phyloP scores from a whole-genome alignment of 192 early-diverging fungal species.

The Podila horticola region DNA sequence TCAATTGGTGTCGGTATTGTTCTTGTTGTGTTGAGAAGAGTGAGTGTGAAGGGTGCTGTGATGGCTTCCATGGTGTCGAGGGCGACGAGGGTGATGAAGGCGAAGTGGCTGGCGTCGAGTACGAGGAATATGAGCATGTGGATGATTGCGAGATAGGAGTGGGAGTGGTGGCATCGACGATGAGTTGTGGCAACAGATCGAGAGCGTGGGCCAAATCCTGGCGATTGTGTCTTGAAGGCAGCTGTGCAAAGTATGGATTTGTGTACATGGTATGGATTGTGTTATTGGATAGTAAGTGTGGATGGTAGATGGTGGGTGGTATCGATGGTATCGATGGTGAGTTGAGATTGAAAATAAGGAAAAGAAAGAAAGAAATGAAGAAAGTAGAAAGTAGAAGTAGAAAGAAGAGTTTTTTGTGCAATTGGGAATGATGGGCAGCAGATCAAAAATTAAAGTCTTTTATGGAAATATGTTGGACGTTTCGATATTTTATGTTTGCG shows the following conservation, averaged over 20 bases:
- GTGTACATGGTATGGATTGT: neutral
- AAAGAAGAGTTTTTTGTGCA: no score
- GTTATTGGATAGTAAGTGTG: neutral
- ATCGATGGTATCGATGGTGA: neutral
- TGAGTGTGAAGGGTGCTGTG: neutral
- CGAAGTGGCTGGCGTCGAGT: constrained; percentile 9
- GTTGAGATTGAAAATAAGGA: neutral
- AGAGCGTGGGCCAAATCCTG: constrained; percentile 46
- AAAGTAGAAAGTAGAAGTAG: neutral
- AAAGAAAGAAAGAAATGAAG: constrained; percentile 7
- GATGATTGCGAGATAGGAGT: constrained; percentile 7
- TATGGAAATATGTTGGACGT: no score
- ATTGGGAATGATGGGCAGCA: no score
- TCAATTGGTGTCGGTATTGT: constrained; percentile 17
- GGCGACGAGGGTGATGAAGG: neutral
- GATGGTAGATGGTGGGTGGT: neutral
- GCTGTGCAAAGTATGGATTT: constrained; percentile 33
- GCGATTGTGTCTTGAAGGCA: constrained; percentile 40
- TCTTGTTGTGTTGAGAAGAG: neutral
- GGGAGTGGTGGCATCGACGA: constrained; percentile 4
- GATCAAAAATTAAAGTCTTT: no score
- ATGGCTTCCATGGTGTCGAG: neutral
- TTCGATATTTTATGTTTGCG: no score
- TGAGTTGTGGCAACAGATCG: constrained; percentile 29
- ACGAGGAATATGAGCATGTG: constrained; percentile 6